Conservation (phyloP, 257 asterid genomes). For the Solanum lycopersicoides region DNA sequence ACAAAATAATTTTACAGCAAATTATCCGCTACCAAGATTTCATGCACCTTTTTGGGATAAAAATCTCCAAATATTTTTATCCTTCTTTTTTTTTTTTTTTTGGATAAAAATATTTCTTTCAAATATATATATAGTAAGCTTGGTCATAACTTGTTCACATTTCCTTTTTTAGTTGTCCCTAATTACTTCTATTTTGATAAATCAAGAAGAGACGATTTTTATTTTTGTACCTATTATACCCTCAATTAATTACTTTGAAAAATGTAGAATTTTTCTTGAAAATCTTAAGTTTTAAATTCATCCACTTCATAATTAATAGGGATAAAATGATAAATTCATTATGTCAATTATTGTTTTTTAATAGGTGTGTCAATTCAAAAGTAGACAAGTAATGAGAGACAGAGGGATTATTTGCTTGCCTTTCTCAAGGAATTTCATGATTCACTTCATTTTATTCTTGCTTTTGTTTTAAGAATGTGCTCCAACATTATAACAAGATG, state of each 20-base stretch:
- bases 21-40: neutral
- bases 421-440: neutral
- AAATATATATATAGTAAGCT: neutral
- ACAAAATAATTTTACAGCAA: neutral
- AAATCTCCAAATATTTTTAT: neutral
- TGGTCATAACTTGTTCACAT: neutral
- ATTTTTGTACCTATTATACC: no score
- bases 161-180: no score
- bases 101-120: neutral
- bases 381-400: no score
- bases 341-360: no score
- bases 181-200: no score
- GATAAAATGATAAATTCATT: rapidly evolving
- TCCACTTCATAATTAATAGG: no score
- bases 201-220: no score
- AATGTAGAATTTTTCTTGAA: no score
- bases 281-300: no score
- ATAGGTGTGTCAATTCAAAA: no score
- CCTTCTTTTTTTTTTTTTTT: neutral
- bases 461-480: neutral
- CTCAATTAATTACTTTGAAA: no score
- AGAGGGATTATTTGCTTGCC: neutral
- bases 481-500: neutral
- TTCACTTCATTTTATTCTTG: neutral
- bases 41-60: neutral